Evolutionary conservation across 176 grass and related monocot genomes (phyloP).

Genomic region (Stipa capillata): DNA sequence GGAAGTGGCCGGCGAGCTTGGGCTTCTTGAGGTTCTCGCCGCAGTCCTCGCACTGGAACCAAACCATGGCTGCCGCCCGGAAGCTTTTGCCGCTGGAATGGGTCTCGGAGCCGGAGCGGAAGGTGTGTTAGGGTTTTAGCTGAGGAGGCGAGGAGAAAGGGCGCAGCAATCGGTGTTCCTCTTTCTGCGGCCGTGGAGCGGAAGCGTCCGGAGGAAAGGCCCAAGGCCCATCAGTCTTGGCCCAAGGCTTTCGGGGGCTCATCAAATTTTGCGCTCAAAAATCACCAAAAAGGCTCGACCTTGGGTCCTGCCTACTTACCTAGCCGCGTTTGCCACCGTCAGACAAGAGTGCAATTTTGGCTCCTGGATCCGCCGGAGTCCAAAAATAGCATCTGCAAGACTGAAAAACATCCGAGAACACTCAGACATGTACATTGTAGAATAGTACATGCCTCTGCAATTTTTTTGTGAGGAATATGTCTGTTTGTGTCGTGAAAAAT

Average conservation of each 20-base stretch:
- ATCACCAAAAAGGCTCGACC: no score
- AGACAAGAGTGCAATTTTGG: no score
- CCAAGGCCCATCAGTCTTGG: neutral
- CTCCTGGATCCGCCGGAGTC: no score
- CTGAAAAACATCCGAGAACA: no score
- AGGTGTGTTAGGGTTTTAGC: conserved; percentile 30
- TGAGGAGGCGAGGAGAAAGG: neutral
- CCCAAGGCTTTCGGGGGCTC: neutral
- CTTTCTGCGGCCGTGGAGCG: neutral
- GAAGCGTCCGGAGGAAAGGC: neutral
- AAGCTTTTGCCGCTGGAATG: conserved; percentile 14
- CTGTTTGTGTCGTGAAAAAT: no score
- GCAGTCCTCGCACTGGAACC: conserved; percentile 97
- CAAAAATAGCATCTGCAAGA: no score
- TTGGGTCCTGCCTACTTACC: no score
- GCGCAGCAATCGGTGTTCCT: neutral
- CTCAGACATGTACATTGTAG: no score
- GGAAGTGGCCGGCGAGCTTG: conserved; percentile 87
- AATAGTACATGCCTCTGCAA: no score
- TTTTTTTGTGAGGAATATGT: no score
- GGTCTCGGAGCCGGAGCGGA: neutral
- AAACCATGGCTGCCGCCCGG: conserved; percentile 56
- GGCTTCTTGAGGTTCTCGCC: conserved; percentile 95
- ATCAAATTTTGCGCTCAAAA: no score
- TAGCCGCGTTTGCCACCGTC: no score